Base-by-base conservation (phyloP, 2,329 filamentous ascomycete genomes). In the Emmonsiellopsis sp. region DNA sequence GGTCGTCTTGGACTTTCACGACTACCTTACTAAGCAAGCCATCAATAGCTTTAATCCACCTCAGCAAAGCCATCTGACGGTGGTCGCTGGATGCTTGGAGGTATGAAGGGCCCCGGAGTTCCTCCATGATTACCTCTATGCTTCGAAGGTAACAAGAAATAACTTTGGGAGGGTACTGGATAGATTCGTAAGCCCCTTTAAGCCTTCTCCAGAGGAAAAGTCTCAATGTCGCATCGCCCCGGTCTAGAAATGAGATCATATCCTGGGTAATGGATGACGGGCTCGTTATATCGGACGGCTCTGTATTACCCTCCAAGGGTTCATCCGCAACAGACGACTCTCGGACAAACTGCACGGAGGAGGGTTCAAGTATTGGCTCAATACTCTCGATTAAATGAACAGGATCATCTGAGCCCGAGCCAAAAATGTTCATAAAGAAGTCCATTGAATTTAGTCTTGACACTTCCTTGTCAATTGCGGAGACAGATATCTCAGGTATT, bases 361-460 rank as follows among this genome's bases (percentile, higher is more conserved):
- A 65, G 0, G 87, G 84, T 57, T 96, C 92, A 5, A 98, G 75
- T 8, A 98, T 87, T 3, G 93, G 93, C 63, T 98, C 93, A 37
- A 98, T 74, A 32, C 85, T 93, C 63, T 96, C 90, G 55, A 98
- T 96, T 17, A 96, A 82, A 5, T 85, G 80, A 10, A 92, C 80
- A 0, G 92, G 88, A 60, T 96, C 85, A 46, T 85, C 83, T 55
- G 85, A 81, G 54, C 93, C 86, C 39, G 90, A 84, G 55, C 88
- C 86, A 65, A 97, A 97, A 0, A 98, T 81, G 39, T 85, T 88
- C 49, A 90, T 78, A 69, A 98, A 97, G 68, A 97, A 97, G 64
- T 96, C 92, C 81, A 95, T 93, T 0, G 92, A 97, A 11, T 88
- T 95, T 36, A 97, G 78, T 62, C 91, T 90, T 10, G 88, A 92